Percentiles rank a stretch among this genome's conserved stretches.
Evolutionary conservation across 2,329 filamentous ascomycete species (phyloP).

Genomic region (Exserohilum rostratum): DNA sequence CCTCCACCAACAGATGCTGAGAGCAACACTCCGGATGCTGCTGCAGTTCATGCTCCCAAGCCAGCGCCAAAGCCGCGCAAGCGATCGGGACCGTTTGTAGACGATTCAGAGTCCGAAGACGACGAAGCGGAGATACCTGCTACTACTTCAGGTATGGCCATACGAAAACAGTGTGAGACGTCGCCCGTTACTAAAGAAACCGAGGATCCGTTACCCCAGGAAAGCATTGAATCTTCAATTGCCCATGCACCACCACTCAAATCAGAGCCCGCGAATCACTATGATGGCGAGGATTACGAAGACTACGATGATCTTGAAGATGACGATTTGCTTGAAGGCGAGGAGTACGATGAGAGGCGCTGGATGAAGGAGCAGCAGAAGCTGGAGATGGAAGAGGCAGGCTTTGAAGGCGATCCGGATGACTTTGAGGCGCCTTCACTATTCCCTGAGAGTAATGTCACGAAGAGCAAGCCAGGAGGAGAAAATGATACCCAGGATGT

Average conservation of each 20-base stretch:
- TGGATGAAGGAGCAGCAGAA: slow-evolving; percentile 75
- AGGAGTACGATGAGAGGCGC: slow-evolving; percentile 59
- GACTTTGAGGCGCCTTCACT: slow-evolving; percentile 58
- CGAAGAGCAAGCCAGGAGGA: slow-evolving; percentile 4
- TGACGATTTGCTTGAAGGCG: slow-evolving; percentile 62
- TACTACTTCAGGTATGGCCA: slow-evolving; percentile 32
- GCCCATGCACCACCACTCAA: slow-evolving; percentile 40
- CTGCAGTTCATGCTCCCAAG: slow-evolving; percentile 13
- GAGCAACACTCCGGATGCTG: slow-evolving; percentile 10
- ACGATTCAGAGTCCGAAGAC: slow-evolving; percentile 70
- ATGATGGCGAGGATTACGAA: slow-evolving; percentile 56
- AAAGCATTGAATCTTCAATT: slow-evolving; percentile 11
- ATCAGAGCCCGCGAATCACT: slow-evolving; percentile 56
- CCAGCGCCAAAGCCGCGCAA: slow-evolving; percentile 32
- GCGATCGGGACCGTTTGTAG: slow-evolving; percentile 68
- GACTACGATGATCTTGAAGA: slow-evolving; percentile 66
- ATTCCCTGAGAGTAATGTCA: slow-evolving; percentile 38
- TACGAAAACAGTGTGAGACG: slow-evolving; percentile 12
- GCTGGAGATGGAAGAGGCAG: slow-evolving; percentile 58
- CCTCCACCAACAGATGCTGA: slow-evolving; percentile 27
- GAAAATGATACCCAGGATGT: slow-evolving; percentile 23
- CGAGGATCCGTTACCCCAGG: slow-evolving; percentile 19
- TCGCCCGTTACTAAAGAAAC: slow-evolving; percentile 29
- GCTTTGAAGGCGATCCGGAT: slow-evolving; percentile 50
- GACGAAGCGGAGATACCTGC: slow-evolving; percentile 25